phyloP scores from a whole-genome alignment of 345 rosid species.

The Balakata baccata region DNA sequence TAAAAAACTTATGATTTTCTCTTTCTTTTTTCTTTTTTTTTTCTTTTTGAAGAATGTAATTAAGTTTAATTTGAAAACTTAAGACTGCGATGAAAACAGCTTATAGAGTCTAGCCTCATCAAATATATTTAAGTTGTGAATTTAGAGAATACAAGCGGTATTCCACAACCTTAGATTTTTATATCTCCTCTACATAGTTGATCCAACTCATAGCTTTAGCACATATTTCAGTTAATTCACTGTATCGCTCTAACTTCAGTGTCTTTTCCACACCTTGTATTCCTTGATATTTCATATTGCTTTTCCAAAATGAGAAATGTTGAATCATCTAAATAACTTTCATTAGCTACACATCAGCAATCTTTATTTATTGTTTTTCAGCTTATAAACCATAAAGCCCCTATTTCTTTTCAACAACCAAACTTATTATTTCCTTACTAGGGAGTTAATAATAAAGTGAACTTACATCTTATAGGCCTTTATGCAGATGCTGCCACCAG shows the following conservation, averaged over 20 bases:
- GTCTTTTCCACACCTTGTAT: background rate
- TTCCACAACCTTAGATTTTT: background rate
- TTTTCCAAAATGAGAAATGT: background rate
- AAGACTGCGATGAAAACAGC: background rate
- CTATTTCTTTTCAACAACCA: background rate
- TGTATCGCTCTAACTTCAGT: background rate
- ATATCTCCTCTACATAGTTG: background rate
- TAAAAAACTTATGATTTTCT: background rate
- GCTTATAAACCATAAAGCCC: background rate
- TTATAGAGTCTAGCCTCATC: background rate
- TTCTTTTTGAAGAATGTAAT: background rate
- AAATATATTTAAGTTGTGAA: background rate
- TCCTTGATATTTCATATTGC: background rate
- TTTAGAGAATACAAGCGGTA: background rate
- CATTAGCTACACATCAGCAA: background rate
- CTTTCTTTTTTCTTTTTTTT: background rate
- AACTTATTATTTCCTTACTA: background rate
- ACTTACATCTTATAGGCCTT: slow-evolving; percentile 78
- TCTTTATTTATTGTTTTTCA: slow-evolving; percentile 1
- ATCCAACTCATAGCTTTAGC: background rate
- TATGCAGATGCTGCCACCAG: slow-evolving; percentile 85
- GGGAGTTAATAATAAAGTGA: slow-evolving; percentile 5
- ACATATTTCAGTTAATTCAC: background rate
- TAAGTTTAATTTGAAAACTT: background rate
- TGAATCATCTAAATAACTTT: background rate